phyloP scores from a whole-genome alignment of 202 grass and related monocot species.

The Saccharum hybrid region DNA sequence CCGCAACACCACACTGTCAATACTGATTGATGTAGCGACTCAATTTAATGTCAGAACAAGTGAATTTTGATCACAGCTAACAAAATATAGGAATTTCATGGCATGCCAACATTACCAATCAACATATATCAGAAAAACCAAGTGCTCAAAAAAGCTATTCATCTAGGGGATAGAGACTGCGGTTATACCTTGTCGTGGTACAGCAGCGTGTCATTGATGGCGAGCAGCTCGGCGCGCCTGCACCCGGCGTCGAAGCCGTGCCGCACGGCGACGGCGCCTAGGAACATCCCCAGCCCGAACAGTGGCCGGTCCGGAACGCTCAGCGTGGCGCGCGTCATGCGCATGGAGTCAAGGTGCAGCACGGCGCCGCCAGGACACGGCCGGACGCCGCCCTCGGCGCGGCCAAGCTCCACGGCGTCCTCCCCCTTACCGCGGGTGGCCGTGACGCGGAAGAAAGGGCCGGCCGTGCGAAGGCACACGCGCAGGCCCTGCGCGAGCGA shows the following conservation, averaged over 20 bases:
- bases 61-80: background rate
- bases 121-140: background rate
- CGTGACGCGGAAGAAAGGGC: conserved; percentile 73
- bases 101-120: background rate
- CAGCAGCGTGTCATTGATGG: conserved; percentile 78
- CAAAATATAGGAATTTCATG: background rate
- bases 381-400: conserved; percentile 70
- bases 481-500: conserved; percentile 68
- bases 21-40: background rate
- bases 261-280: conserved; percentile 74
- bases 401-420: conserved; percentile 57
- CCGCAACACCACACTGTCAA: background rate
- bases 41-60: conserved; percentile 2
- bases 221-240: conserved; percentile 76
- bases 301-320: conserved; percentile 62
- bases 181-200: conserved; percentile 69
- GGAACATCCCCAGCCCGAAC: conserved; percentile 84
- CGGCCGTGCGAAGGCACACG: conserved; percentile 56
- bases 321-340: conserved; percentile 64
- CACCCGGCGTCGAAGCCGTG: conserved; percentile 88
- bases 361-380: conserved; percentile 67
- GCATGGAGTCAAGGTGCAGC: conserved; percentile 83
- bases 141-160: background rate
- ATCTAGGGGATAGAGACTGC: background rate
- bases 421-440: conserved; percentile 26